Evolutionary conservation across 345 rosid genomes (phyloP), one percentile per base, ranked within the genome.

Genomic region (Pugionium dolabratum): DNA sequence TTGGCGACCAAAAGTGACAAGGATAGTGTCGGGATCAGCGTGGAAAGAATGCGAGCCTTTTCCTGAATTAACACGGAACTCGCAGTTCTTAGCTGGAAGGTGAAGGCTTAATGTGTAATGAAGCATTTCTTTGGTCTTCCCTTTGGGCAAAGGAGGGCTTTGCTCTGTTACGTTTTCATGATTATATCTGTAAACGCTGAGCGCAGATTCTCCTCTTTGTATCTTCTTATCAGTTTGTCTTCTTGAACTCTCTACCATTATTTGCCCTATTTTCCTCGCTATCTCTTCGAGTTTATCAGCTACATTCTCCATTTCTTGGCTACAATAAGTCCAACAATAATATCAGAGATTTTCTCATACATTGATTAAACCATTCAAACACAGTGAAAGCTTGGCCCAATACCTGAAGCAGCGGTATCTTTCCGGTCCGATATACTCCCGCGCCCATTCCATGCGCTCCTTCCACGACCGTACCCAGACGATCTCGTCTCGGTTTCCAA

Each of bases 291-390:
- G 85, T 50, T 79, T 83, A 28, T 76, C 79, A 2, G 73, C 80
- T 47, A 89, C 67, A 29, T 69, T 76, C 76, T 84, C 92, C 79
- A 89, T 79, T 66, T 73, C 81, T 64, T 81, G 79, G 60, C 96
- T 89, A 75, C 73, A 64, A n/a, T 11, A 18, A 18, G 44, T 3
- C 18, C 56, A 57, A 46, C 8, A 35, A 57, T 18, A 18, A 18
- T 18, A 18, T 18, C 18, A 18, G 18, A 18, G 18, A 18, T 18
- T 18, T 18, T 18, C 18, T 18, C 18, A 18, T 18, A 18, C 18
- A 18, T 18, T 18, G 18, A 18, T 18, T 18, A 18, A 18, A 18
- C 18, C 18, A 18, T 0, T 18, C 18, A 18, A 18, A 18, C 18
- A 18, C 18, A 18, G 18, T 18, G 18, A 18, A 18, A 18, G 18